A percentile compares a stretch with the other conserved stretches of the same genome.
Conservation (phyloP, 345 rosid genomes). For the Populus euphratica region DNA sequence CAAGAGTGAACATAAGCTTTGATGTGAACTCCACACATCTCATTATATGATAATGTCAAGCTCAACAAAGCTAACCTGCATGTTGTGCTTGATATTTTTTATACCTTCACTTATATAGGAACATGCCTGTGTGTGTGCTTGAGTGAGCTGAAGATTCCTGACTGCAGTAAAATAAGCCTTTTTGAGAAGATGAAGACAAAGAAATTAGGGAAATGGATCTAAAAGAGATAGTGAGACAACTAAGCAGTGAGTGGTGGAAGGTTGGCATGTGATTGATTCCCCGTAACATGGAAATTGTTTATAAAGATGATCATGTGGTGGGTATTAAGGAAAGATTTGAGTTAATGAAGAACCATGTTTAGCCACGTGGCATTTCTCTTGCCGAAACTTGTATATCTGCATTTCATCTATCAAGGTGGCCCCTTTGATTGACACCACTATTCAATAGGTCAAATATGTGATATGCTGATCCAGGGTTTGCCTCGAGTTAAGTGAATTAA, state of each 20-base stretch:
- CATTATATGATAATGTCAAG: neutral
- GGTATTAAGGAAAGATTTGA: constrained; percentile 16
- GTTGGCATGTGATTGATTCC: constrained; percentile 43
- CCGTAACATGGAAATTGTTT: constrained; percentile 33
- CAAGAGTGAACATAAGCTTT: constrained; percentile 11
- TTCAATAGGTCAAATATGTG: neutral
- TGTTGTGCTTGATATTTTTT: constrained; percentile 32
- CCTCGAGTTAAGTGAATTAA: too few species aligned
- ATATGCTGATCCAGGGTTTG: too few species aligned
- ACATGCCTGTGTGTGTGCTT: neutral
- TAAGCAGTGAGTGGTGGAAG: constrained; percentile 34
- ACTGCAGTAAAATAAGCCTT: constrained; percentile 14
- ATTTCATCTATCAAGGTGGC: neutral
- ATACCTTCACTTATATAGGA: constrained; percentile 7
- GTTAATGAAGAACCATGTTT: constrained; percentile 7
- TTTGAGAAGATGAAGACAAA: constrained; percentile 51
- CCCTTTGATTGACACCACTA: neutral
- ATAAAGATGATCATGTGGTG: constrained; percentile 40
- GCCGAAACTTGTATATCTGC: constrained; percentile 33
- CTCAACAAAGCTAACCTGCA: constrained; percentile 56
- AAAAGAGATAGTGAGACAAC: constrained; percentile 41
- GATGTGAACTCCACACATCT: neutral
- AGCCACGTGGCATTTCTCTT: constrained; percentile 31
- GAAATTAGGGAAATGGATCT: constrained; percentile 32
- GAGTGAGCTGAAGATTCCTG: constrained; percentile 38